These are phyloP conservation scores for Paraurostyla sp. DNA, from an alignment of 73 alveolate genomes.

Conservation along the genomic window DNA sequence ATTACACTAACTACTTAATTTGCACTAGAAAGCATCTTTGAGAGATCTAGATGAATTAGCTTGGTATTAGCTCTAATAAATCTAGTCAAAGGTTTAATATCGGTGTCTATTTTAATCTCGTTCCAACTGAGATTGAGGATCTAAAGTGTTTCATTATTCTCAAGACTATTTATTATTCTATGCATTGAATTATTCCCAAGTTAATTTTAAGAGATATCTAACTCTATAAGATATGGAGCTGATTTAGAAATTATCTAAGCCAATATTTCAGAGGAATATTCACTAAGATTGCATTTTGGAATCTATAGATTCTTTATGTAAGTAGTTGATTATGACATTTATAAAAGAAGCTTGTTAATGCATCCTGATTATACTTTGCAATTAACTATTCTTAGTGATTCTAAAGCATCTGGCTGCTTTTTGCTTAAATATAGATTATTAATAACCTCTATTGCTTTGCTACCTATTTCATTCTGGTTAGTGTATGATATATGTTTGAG, in stretches of 20 bases:
- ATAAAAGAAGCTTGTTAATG: not conserved
- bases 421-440: not conserved
- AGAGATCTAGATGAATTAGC: slow-evolving; percentile 36
- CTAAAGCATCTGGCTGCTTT: not conserved
- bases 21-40: not conserved
- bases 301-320: not conserved
- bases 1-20: not conserved
- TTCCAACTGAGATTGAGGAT: slow-evolving; percentile 27
- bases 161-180: not conserved
- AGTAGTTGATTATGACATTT: not conserved
- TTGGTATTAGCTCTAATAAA: slow-evolving; percentile 35
- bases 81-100: not conserved
- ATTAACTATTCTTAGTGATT: not conserved
- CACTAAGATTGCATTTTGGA: slow-evolving; percentile 7
- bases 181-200: not conserved
- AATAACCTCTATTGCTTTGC: not conserved
- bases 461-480: slow-evolving; percentile 18
- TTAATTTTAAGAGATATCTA: slow-evolving; percentile 7
- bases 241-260: not conserved
- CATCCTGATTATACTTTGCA: not conserved
- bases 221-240: not conserved
- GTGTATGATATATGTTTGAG: slow-evolving; percentile 7
- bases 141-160: not conserved
- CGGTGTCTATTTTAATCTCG: not conserved
- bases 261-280: not conserved